Evolutionary conservation across 2,329 filamentous ascomycete species (phyloP), one percentile per base, ranked within the genome.

Genomic region (Claviceps africana): DNA sequence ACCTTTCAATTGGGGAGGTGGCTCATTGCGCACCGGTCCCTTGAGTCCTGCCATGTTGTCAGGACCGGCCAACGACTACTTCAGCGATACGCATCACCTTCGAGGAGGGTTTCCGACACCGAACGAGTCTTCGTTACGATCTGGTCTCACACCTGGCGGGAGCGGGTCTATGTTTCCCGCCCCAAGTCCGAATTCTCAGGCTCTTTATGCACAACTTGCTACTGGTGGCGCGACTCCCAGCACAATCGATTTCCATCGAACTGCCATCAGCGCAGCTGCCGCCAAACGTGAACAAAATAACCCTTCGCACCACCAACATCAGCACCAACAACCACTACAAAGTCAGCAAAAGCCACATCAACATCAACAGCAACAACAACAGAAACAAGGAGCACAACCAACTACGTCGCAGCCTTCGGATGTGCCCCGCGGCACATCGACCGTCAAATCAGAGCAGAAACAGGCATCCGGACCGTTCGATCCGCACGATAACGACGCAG

Each of bases 151-250:
- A 51, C 93, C 93, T 48, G 93, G 93, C 55, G 91, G 91, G 59
- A 89, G 90, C 65, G 91, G 90, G 61, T 95, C 90, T 60, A 97
- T 97, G 88, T 97, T 97, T 73, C 89, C 91, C 53, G 87, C 85
- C 51, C 85, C 88, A 2, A 95, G 86, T 65, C 90, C 88, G 37
- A 94, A 87, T 65, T 87, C 88, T 0, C 85, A 89, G 71, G 85
- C 86, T 49, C 71, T 96, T 7, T 88, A 90, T 68, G 84, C 85
- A 55, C 84, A 86, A 58, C 72, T 93, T 39, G 82, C 87, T 57
- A 86, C 81, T 63, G 87, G 87, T 57, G 86, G 85, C 52, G 86
- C 88, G 4, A 98, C 93, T 1, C 93, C 93, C 9, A 84, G 85
- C 56, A 95, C 91, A 0, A 72, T 95, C 48, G 93, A 98, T 62